Evolutionary conservation across 1,139 yeast genomes (phyloP), one percentile per base, ranked within the genome.

Genomic region (Blastobotrys buckinghamii): DNA sequence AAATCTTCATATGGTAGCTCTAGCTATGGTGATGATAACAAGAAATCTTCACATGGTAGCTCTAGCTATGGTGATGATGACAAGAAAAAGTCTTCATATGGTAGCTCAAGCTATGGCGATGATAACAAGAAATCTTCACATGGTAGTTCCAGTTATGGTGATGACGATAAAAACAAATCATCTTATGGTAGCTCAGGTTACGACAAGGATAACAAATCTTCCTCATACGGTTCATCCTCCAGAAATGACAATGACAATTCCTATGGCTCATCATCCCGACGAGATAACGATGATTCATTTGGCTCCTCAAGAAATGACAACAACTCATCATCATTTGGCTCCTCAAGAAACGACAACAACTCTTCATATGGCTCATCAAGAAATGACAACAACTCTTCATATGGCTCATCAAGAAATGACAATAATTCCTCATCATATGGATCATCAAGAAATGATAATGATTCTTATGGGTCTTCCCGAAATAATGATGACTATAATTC

Each of bases 341-440:
- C 22, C 5, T n/a, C 12, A 27, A 32, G n/a, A n/a, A n/a, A n/a
- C n/a, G n/a, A n/a, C n/a, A n/a, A 41, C 19, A 17, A 30, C 8
- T 13, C n/a, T 38, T 10, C 30, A n/a, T 13, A 16, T 10, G 39
- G 39, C 6, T 35, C 39, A 17, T 35, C 16, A 10, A 26, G 35
- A 10, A 26, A 26, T 10, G n/a, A 4, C 20, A 35, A 22, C n/a
- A n/a, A n/a, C n/a, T n/a, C n/a, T 15, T 17, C 34, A 24, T 10
- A 24, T 24, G 40, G 45, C 4, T 41, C 37, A 10, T 13, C 24
- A 19, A n/a, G 19, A 6, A 29, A 27, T 20, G 36, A 40, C 12
- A n/a, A n/a, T n/a, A n/a, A n/a, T n/a, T n/a, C n/a, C n/a, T 34
- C 38, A 7, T 39, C 42, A 2, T 39, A 26, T 13, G 45, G 45